Conservation (phyloP, 805 yeast species). For the Candida methanosorbosa region DNA sequence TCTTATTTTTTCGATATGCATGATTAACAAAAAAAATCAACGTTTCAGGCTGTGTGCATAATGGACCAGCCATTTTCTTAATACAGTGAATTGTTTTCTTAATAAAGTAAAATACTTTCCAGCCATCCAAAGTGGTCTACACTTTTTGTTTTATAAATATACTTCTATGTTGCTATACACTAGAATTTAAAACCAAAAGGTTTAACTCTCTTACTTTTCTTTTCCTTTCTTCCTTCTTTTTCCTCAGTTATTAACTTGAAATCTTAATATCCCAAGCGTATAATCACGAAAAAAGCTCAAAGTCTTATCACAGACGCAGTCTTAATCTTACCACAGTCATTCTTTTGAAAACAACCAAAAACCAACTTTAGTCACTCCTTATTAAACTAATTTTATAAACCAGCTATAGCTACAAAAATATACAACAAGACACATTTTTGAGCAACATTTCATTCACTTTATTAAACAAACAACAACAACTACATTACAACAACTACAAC, state of each 20-base stretch:
- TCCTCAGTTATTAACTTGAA: too few species aligned
- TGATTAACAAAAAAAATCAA: too few species aligned
- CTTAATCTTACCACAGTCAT: not conserved
- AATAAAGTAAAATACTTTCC: too few species aligned
- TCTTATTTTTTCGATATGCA: too few species aligned
- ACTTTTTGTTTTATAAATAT: too few species aligned
- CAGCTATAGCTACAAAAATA: not conserved
- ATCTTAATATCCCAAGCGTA: too few species aligned
- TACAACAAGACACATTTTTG: not conserved
- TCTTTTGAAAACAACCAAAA: not conserved
- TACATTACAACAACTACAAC: slow-evolving; percentile 1
- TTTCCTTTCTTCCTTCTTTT: not conserved
- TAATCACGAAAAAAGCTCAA: not conserved
- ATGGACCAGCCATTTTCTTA: too few species aligned
- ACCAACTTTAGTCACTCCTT: slow-evolving; percentile 8
- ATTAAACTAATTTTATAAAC: not conserved
- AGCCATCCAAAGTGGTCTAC: too few species aligned
- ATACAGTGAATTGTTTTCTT: too few species aligned
- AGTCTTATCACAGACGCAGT: not conserved
- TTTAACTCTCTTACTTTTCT: not conserved
- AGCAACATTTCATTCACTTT: slow-evolving; percentile 1
- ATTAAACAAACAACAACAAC: not conserved
- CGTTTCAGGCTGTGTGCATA: too few species aligned
- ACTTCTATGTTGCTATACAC: too few species aligned
- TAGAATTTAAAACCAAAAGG: not conserved